phyloP scores from a whole-genome alignment of 2,329 filamentous ascomycete species.

The Cordyceps cicadae region DNA sequence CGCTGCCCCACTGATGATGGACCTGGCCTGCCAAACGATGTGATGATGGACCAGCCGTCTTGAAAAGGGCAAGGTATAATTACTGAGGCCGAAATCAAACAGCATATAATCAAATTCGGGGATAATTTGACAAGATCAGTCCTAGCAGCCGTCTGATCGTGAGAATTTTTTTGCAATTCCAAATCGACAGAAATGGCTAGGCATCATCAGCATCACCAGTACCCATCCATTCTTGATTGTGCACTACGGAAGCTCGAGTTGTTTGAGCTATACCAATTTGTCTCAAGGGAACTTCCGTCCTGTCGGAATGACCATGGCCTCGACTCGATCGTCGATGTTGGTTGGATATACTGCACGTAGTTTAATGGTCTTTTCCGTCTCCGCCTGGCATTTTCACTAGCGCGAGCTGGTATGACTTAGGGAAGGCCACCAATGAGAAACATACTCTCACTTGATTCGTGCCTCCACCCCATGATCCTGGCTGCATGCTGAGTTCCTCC shows the following conservation, averaged over 20 bases:
- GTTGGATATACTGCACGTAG: too few relatives aligned
- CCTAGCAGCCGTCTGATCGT: too few relatives aligned
- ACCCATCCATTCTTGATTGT: too few relatives aligned
- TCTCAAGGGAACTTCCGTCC: background rate
- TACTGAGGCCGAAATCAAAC: too few relatives aligned
- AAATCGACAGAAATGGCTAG: too few relatives aligned
- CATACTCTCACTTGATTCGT: background rate
- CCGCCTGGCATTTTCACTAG: background rate
- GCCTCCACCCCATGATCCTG: background rate
- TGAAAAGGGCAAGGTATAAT: too few relatives aligned
- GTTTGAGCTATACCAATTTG: background rate
- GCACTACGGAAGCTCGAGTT: background rate
- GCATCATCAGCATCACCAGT: too few relatives aligned
- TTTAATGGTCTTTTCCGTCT: background rate
- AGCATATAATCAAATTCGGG: too few relatives aligned
- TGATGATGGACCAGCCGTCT: background rate
- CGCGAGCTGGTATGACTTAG: background rate
- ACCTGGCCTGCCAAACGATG: background rate
- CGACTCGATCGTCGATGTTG: background rate
- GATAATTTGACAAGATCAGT: too few relatives aligned
- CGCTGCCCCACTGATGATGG: background rate
- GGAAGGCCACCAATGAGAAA: background rate
- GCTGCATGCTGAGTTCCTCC: background rate
- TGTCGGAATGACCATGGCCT: background rate
- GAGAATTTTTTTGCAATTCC: too few relatives aligned